Percentiles rank a stretch among this genome's conserved stretches.
phyloP scores from a whole-genome alignment of 2,329 filamentous ascomycete species.

The Fusarium oxysporum region DNA sequence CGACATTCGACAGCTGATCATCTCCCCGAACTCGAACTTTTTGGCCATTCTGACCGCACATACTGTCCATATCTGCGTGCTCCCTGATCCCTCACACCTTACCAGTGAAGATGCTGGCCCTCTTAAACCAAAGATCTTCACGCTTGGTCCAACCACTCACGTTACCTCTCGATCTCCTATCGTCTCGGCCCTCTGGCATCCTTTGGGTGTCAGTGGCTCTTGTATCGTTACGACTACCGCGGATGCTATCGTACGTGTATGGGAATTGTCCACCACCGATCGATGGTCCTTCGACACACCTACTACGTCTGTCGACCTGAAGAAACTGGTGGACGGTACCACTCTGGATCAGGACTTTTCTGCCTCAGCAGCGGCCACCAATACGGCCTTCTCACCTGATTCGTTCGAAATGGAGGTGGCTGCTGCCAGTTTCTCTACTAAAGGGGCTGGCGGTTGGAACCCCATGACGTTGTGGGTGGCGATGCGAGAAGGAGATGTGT shows the following conservation, averaged over 20 bases:
- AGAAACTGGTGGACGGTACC: conserved; percentile 87
- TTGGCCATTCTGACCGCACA: conserved; percentile 88
- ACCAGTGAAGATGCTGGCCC: conserved; percentile 74
- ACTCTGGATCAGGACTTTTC: conserved; percentile 85
- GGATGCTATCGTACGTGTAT: conserved; percentile 88
- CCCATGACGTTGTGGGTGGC: conserved; percentile 97
- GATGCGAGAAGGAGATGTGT: conserved; percentile 94
- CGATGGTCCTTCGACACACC: conserved; percentile 89
- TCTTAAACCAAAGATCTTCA: conserved; percentile 86
- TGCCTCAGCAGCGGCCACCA: conserved; percentile 78
- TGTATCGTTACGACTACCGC: conserved; percentile 89
- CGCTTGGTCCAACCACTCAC: conserved; percentile 91
- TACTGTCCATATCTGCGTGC: conserved; percentile 86
- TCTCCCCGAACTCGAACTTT: conserved; percentile 84
- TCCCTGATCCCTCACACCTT: conserved; percentile 84
- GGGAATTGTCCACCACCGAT: conserved; percentile 88
- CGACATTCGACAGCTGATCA: conserved; percentile 84
- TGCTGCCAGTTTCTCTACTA: conserved; percentile 80
- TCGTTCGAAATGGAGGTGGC: conserved; percentile 94
- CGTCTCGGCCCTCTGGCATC: conserved; percentile 90
- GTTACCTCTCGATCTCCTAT: conserved; percentile 87
- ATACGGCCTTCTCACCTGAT: conserved; percentile 88
- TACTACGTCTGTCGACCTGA: conserved; percentile 85
- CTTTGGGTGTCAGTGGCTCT: conserved; percentile 82
- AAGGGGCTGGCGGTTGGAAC: conserved; percentile 84